Evolutionary conservation across 805 yeast genomes (phyloP).

Genomic region (Huiozyma naganishii): DNA sequence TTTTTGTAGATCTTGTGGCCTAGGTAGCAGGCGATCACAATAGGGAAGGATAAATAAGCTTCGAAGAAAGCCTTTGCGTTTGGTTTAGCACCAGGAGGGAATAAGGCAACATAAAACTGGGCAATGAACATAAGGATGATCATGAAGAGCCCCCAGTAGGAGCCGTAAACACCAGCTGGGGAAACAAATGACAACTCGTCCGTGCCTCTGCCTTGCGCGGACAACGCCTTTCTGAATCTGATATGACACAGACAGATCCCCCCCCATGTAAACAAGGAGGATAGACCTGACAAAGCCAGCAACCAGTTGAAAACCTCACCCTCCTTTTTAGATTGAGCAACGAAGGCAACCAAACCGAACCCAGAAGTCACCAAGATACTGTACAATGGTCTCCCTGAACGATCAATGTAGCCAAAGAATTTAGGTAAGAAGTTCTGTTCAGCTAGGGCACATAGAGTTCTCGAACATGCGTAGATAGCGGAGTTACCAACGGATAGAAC

Average conservation of each 20-base stretch:
- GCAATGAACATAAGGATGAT: slow-evolving; percentile 54
- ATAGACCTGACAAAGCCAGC: slow-evolving; percentile 51
- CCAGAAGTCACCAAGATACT: slow-evolving; percentile 41
- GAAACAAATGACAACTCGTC: slow-evolving; percentile 47
- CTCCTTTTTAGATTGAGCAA: slow-evolving; percentile 43
- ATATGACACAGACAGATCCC: slow-evolving; percentile 49
- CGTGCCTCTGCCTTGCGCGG: slow-evolving; percentile 47
- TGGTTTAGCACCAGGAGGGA: slow-evolving; percentile 47
- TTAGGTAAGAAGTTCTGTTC: slow-evolving; percentile 55
- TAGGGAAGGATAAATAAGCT: slow-evolving; percentile 54
- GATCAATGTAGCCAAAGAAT: slow-evolving; percentile 49
- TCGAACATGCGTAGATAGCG: slow-evolving; percentile 58
- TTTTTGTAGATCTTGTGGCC: slow-evolving; percentile 47
- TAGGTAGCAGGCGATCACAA: slow-evolving; percentile 44
- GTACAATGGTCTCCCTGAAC: slow-evolving; percentile 55
- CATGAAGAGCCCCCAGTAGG: slow-evolving; percentile 48
- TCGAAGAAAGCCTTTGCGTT: slow-evolving; percentile 52
- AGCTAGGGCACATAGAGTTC: slow-evolving; percentile 53
- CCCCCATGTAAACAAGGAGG: slow-evolving; percentile 55
- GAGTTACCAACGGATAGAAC: slow-evolving; percentile 65
- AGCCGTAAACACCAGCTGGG: slow-evolving; percentile 59
- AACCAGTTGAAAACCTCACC: slow-evolving; percentile 55
- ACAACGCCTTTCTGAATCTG: slow-evolving; percentile 54
- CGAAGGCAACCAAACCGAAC: slow-evolving; percentile 49
- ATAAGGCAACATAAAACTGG: slow-evolving; percentile 75